Base-by-base conservation (phyloP, 2,329 filamentous ascomycete genomes). In the Xenoacremonium recifei region DNA sequence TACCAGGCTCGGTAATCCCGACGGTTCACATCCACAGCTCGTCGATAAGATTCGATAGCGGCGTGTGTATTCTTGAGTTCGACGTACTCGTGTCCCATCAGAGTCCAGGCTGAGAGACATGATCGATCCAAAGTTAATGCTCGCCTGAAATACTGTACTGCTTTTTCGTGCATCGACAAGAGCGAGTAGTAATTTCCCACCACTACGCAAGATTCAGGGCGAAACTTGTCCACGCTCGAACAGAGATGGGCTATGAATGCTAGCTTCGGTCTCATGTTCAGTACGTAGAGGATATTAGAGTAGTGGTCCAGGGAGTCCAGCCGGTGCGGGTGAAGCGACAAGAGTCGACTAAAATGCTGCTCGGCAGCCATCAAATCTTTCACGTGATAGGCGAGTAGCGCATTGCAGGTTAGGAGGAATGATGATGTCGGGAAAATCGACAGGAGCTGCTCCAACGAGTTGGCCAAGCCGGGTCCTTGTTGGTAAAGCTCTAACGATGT, bases 1-100 rank as follows among this genome's bases (percentile, higher is more conserved):
- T 99, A 97, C 93, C 93, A 99, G 4, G 93, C 93, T 43, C 93
- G 86, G 64, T 97, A 97, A 64, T 99, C 93, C 55, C 93, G 89
- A 23, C 92, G 82, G 60, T 99, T 97, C 54, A 93, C 89, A 58
- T 99, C 93, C 2, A 99, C 92, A 2, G 93, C 93, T 31, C 93
- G 85, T 2, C 93, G 83, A 61, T 99, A 99, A 2, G 89, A 95
- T 64, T 99, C 93, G 48, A 99, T 97, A 7, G 93, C 93, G 0
- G 93, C 92, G 58, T 99, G 93, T 0, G 92, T 97, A 62, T 99
- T 99, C 61, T 97, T 99, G 67, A 99, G 83, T 66, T 99, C 93
- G 40, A 97, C 90, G 56, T 96, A 99, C 64, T 99, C 93, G 65
- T 99, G 93, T 1, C 93, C 93, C 92, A 99, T 97, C 1, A 99